Evolutionary conservation across 768 basidiomycete species (phyloP).

Genomic region (Hortiboletus campestris): DNA sequence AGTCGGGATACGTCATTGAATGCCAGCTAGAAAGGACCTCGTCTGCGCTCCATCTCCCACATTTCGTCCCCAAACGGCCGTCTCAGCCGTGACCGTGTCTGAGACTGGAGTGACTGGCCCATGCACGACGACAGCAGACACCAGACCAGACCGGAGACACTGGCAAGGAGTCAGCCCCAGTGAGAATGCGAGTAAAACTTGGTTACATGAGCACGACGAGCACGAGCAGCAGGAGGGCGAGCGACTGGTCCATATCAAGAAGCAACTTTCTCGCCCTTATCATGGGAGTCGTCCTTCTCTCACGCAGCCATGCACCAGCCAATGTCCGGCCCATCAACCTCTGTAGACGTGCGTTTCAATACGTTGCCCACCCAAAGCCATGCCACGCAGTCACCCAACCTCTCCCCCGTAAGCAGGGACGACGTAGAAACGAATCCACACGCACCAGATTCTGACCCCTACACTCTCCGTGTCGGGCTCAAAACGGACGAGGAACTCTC

Average conservation of each 20-base stretch:
- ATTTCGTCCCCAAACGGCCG: conserved; percentile 44
- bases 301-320: conserved; percentile 1
- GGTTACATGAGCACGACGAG: conserved; percentile 49
- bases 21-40: conserved; percentile 26
- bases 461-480: conserved; percentile 57
- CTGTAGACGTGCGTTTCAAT: conserved; percentile 6
- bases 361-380: neutral
- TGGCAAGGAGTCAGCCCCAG: conserved; percentile 19
- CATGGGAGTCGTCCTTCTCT: no score
- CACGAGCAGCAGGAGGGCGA: conserved; percentile 43
- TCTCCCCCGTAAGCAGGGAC: neutral
- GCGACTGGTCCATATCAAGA: conserved; percentile 12
- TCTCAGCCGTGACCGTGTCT: neutral
- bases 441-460: conserved; percentile 55
- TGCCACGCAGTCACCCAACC: neutral
- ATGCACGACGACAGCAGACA: conserved; percentile 69
- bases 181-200: neutral
- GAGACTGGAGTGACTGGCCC: conserved; percentile 43
- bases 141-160: conserved; percentile 54
- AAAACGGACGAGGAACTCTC: conserved; percentile 62
- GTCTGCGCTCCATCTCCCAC: conserved; percentile 60
- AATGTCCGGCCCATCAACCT: neutral
- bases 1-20: conserved; percentile 14
- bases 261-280: neutral
- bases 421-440: conserved; percentile 43